Evolutionary conservation across 106 monocot species (phyloP).

Genomic region (Dactylorhiza incarnata): DNA sequence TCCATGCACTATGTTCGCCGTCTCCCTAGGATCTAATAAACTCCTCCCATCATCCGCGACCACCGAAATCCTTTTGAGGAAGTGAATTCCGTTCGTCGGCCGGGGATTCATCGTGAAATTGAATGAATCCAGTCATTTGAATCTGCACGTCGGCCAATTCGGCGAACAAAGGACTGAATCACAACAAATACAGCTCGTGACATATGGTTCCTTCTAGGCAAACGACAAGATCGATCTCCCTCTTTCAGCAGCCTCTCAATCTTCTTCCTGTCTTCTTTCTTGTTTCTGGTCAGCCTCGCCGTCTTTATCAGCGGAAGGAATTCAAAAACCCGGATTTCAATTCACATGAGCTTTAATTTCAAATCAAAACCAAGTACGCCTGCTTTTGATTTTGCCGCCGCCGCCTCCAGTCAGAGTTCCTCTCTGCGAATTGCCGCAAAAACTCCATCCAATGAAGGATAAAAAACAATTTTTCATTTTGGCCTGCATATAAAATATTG

Average conservation of each 20-base stretch:
- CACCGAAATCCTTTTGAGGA: conserved; percentile 25
- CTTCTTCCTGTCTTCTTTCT: conserved; percentile 35
- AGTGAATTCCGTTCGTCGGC: conserved; percentile 30
- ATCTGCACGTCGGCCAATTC: conserved; percentile 47
- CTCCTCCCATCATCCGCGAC: conserved; percentile 12
- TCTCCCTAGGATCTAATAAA: conserved; percentile 34
- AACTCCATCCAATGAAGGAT: too few species aligned
- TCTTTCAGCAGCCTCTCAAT: conserved; percentile 26
- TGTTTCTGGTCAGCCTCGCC: conserved; percentile 24
- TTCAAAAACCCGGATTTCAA: too few species aligned
- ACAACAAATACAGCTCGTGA: conserved; percentile 49
- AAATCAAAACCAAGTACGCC: too few species aligned
- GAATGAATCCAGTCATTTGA: conserved; percentile 52
- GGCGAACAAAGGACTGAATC: conserved; percentile 76
- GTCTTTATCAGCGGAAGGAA: conserved; percentile 49
- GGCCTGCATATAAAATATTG: too few species aligned
- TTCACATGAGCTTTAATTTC: too few species aligned
- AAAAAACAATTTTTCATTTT: too few species aligned
- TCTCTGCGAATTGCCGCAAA: too few species aligned
- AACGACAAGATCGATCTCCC: conserved; percentile 41
- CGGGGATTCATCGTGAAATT: conserved; percentile 56
- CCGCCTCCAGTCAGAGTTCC: too few species aligned
- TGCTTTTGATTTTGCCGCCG: too few species aligned
- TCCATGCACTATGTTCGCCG: conserved; percentile 54
- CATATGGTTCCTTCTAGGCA: conserved; percentile 74